Evolutionary conservation across 139 green algal species (phyloP).

Genomic region (Desmodesmus armatus): DNA sequence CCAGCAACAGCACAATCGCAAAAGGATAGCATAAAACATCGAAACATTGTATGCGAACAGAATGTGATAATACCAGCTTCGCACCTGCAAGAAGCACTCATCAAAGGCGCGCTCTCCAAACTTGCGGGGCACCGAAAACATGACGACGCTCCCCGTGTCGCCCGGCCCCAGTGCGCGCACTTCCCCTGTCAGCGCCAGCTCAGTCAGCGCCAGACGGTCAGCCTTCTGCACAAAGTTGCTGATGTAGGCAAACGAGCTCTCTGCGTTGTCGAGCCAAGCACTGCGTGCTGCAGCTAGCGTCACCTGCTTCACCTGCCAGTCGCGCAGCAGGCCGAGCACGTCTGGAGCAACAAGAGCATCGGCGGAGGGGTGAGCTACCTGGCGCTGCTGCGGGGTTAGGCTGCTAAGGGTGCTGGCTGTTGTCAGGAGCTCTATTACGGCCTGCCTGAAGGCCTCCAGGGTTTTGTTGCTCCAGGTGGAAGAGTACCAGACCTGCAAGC

Average conservation of each 20-base stretch:
- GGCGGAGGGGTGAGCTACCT: not conserved
- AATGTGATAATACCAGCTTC: not conserved
- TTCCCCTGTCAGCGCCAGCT: not conserved
- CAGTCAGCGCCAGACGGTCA: constrained; percentile 46
- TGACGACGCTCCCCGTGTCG: constrained; percentile 52
- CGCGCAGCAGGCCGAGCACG: constrained; percentile 32
- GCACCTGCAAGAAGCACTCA: constrained; percentile 48
- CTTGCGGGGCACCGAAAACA: constrained; percentile 48
- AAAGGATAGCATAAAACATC: too few species aligned
- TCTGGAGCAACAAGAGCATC: not conserved
- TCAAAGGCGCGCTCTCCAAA: constrained; percentile 26
- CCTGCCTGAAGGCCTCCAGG: constrained; percentile 43
- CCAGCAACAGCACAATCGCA: not conserved
- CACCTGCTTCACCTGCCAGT: constrained; percentile 54
- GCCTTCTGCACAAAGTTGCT: constrained; percentile 39
- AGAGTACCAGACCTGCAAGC: constrained; percentile 63
- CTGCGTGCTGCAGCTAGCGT: constrained; percentile 18
- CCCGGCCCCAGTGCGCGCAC: constrained; percentile 21
- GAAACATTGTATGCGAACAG: not conserved
- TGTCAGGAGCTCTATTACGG: constrained; percentile 18
- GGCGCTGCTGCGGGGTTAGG: constrained; percentile 2
- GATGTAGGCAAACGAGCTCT: not conserved
- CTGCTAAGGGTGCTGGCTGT: too few species aligned
- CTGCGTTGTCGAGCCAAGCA: constrained; percentile 4
- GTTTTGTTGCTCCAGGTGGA: constrained; percentile 47